Evolutionary conservation across 805 yeast genomes (phyloP).

Genomic region (Wickerhamomyces xylosicus): DNA sequence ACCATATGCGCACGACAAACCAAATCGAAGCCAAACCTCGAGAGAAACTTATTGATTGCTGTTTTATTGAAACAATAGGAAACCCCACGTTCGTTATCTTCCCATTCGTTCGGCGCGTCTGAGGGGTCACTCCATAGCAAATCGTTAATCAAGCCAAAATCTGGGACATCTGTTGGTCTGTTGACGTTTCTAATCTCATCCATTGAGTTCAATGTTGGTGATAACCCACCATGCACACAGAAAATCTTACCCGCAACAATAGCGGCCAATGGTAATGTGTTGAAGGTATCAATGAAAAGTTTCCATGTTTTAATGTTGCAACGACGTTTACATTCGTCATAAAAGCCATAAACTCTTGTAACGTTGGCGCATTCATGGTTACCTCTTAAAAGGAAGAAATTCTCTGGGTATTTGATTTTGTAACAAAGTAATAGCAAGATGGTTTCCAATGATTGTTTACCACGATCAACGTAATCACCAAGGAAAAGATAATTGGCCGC

Average conservation of each 20-base stretch:
- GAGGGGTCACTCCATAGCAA: slow-evolving; percentile 98
- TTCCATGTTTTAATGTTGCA: slow-evolving; percentile 98
- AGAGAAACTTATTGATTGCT: too few species aligned
- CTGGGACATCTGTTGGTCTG: slow-evolving; percentile 99
- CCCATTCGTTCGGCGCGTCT: slow-evolving; percentile 97
- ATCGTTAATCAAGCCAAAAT: slow-evolving; percentile 93
- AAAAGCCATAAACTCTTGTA: slow-evolving; percentile 94
- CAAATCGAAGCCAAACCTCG: slow-evolving; percentile 37
- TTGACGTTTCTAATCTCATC: slow-evolving; percentile 97
- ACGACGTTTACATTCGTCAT: slow-evolving; percentile 97
- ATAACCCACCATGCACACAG: slow-evolving; percentile 98
- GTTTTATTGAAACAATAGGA: slow-evolving; percentile 26
- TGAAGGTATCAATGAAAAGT: slow-evolving; percentile 96
- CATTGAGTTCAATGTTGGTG: slow-evolving; percentile 96
- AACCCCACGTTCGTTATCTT: slow-evolving; percentile 98
- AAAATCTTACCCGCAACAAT: slow-evolving; percentile 96
- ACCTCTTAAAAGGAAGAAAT: slow-evolving; percentile 93
- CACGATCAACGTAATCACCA: slow-evolving; percentile 98
- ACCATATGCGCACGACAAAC: slow-evolving; percentile 99
- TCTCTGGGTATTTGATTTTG: slow-evolving; percentile 96
- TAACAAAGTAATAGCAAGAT: slow-evolving; percentile 89
- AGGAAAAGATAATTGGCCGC: slow-evolving; percentile 92
- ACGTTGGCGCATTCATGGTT: slow-evolving; percentile 98
- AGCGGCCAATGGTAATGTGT: slow-evolving; percentile 97
- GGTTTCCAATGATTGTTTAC: slow-evolving; percentile 94